Base-by-base conservation (phyloP, 202 grass and related monocot species). In the Elaeis oleifera region DNA sequence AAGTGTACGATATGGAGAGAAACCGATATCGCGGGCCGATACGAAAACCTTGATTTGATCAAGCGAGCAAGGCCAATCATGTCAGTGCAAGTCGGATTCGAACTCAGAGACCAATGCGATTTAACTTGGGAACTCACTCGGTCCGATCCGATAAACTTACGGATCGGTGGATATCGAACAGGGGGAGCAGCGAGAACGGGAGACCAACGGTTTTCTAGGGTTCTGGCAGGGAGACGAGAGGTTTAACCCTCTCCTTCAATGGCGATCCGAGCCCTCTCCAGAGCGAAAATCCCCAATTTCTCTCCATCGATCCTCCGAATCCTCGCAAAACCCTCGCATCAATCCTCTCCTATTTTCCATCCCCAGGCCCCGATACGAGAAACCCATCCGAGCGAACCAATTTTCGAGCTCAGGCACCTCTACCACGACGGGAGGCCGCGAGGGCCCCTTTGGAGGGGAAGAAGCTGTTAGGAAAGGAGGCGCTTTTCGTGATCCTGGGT, bases 381-480 rank as follows among this genome's bases (percentile, higher is more conserved):
- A 58, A 15, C 9, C 5, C 16, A 11, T 6, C 18, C 51, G 15
- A 28, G 39, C 11, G 18, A 20, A 17, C 51, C 19, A 53, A 57
- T 49, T 78, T 71, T 71, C 18, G 72, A 55, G 53, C 71, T 74
- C 51, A 28, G 67, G 56, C 78, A 82, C 68, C 57, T 18, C 54
- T 91, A 77, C 79, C 84, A 89, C 61, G 92, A 97, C 25, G 88
- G 92, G 64, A 78, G 92, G 17, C 92, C 92, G 39, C 80, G 92
- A n/a, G 92, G 92, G 5, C 92, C 92, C 23, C 81, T 97, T 20
- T 97, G 92, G 92, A 69, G 88, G 57, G 89, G 88, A 26, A 97
- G 79, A 97, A 97, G 80, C 44, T 97, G 54, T 86, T 97, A 5
- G 92, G 92, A n/a, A 97, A 89, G 71, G 92, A 91, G 79, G 82